These are phyloP conservation scores for Apiospora sp. DNA, from an alignment of 2,329 filamentous ascomycete genomes.

Conservation along the genomic window DNA sequence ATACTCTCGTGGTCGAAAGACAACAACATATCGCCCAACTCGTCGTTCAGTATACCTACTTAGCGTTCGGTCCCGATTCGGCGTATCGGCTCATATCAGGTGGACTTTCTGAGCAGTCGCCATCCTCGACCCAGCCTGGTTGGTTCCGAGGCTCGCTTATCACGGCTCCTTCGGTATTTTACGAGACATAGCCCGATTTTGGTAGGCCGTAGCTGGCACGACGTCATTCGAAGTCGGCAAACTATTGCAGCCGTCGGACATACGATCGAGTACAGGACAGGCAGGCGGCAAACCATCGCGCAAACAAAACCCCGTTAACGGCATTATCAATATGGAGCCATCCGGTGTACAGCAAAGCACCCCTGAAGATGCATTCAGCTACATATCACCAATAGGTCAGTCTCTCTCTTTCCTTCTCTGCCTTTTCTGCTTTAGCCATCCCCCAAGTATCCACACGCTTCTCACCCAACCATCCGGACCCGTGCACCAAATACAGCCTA, in stretches of 20 bases:
- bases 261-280: neutral
- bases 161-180: neutral
- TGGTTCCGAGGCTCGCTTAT: neutral
- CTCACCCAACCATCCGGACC: conserved; percentile 57
- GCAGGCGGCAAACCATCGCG: conserved; percentile 9
- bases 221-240: conserved; percentile 12
- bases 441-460: conserved; percentile 34
- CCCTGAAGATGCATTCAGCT: conserved; percentile 56
- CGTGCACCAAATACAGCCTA: conserved; percentile 52
- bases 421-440: conserved; percentile 28
- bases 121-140: neutral
- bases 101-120: conserved; percentile 15
- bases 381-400: conserved; percentile 66
- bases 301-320: conserved; percentile 31
- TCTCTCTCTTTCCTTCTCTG: conserved; percentile 30
- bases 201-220: conserved; percentile 1
- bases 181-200: neutral
- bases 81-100: conserved; percentile 8
- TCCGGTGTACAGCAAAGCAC: conserved; percentile 48
- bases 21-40: neutral
- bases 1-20: neutral
- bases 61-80: neutral
- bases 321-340: conserved; percentile 50
- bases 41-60: neutral
- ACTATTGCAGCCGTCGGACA: neutral